Conservation (phyloP, 495 filamentous ascomycete species). For the Thozetella sp. region DNA sequence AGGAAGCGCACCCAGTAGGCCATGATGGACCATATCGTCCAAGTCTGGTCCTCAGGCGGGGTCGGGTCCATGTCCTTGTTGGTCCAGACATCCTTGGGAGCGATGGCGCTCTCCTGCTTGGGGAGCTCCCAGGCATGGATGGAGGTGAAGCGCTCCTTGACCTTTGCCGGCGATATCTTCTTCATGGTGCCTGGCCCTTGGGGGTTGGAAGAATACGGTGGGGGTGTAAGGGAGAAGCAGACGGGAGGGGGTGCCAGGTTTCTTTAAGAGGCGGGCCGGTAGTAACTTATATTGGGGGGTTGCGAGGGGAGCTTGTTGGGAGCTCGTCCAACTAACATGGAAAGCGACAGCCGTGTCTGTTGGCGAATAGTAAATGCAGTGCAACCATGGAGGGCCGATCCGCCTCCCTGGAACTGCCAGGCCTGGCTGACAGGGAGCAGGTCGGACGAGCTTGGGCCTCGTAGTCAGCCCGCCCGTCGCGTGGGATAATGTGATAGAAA, state of each 20-base stretch:
- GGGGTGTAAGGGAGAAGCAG: not conserved
- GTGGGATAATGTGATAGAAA: too few relatives aligned
- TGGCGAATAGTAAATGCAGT: not conserved
- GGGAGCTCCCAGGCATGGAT: slow-evolving; percentile 47
- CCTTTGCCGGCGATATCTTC: not conserved
- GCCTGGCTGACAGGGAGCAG: not conserved
- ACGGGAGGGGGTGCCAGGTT: not conserved
- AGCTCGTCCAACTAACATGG: not conserved
- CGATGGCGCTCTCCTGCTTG: slow-evolving; percentile 48
- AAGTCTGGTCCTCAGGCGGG: slow-evolving; percentile 48
- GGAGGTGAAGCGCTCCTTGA: slow-evolving; percentile 31
- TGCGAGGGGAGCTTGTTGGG: not conserved
- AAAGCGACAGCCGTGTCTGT: not conserved
- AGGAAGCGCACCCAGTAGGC: slow-evolving; percentile 49
- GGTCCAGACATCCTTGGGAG: slow-evolving; percentile 44
- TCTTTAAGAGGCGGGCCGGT: not conserved
- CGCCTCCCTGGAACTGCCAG: not conserved
- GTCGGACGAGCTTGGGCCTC: too few relatives aligned
- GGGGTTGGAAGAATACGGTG: too few relatives aligned
- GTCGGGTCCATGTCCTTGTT: slow-evolving; percentile 38
- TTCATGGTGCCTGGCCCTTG: slow-evolving; percentile 3
- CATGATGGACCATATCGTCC: slow-evolving; percentile 45
- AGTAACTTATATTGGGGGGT: not conserved
- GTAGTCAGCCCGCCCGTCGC: too few relatives aligned
- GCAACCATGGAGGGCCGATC: not conserved